Evolutionary conservation across 2,329 filamentous ascomycete genomes (phyloP).

Genomic region (Lecanicillium sp.): DNA sequence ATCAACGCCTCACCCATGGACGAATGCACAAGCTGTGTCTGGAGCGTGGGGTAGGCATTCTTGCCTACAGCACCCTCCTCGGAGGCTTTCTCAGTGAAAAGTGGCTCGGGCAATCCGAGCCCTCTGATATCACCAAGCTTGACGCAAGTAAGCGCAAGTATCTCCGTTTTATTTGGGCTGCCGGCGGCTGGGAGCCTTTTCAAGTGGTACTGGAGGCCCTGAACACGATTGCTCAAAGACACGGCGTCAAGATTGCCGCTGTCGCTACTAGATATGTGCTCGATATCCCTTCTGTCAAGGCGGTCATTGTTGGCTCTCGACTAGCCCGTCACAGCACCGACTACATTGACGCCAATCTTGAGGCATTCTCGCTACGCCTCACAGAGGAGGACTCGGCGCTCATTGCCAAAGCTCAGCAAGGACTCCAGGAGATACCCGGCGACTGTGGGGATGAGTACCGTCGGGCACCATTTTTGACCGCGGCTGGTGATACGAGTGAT

Average conservation of each 20-base stretch:
- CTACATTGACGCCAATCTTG: slow-evolving; percentile 14
- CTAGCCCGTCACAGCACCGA: slow-evolving; percentile 18
- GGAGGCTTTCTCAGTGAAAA: slow-evolving; percentile 26
- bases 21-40: too few species aligned
- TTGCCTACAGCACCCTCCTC: too few species aligned
- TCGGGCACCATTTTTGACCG: too few species aligned
- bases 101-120: slow-evolving; percentile 22
- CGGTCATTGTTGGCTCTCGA: slow-evolving; percentile 39
- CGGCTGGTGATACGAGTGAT: too few species aligned
- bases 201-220: slow-evolving; percentile 33
- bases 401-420: too few species aligned
- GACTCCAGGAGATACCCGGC: too few species aligned
- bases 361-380: slow-evolving; percentile 13
- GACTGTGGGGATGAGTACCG: too few species aligned
- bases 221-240: slow-evolving; percentile 27
- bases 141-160: slow-evolving; percentile 27
- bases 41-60: too few species aligned
- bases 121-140: slow-evolving; percentile 21
- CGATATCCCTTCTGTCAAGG: slow-evolving; percentile 37
- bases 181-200: slow-evolving; percentile 39
- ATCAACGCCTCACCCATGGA: too few species aligned
- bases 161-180: slow-evolving; percentile 21
- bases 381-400: slow-evolving; percentile 10
- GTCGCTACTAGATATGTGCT: slow-evolving; percentile 42
- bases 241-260: slow-evolving; percentile 32